Conservation (phyloP, 805 yeast genomes). For the Saitoella complicata region DNA sequence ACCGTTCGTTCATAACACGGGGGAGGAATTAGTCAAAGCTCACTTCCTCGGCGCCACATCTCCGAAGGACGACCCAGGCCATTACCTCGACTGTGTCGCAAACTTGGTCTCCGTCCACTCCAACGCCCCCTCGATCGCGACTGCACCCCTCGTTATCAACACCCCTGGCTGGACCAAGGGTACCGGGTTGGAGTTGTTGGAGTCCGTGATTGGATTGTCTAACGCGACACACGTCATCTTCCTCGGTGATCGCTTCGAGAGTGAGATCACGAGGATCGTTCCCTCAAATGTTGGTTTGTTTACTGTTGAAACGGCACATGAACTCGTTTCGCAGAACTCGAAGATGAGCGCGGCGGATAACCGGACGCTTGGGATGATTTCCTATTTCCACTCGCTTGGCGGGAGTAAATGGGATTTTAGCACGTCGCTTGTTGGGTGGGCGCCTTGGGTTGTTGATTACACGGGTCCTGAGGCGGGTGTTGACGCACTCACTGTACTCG, state of each 20-base stretch:
- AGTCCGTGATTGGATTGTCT: constrained; percentile 24
- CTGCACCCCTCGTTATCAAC: constrained; percentile 37
- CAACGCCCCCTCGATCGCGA: constrained; percentile 12
- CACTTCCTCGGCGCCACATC: constrained; percentile 47
- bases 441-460: constrained; percentile 18
- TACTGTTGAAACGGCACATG: constrained; percentile 11
- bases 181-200: constrained; percentile 54
- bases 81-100: constrained; percentile 32
- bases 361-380: constrained; percentile 4
- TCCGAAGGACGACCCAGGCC: constrained; percentile 49
- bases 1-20: constrained; percentile 20
- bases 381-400: constrained; percentile 16
- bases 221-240: constrained; percentile 44
- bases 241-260: constrained; percentile 23
- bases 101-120: constrained; percentile 21
- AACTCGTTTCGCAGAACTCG: not conserved
- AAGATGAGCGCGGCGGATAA: not conserved
- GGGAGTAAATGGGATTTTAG: constrained; percentile 8
- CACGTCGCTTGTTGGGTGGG: constrained; percentile 20
- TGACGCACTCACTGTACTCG: constrained; percentile 13
- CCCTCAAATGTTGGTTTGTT: constrained; percentile 14
- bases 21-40: constrained; percentile 13
- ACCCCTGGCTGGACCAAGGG: constrained; percentile 92
- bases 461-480: constrained; percentile 14
- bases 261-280: not conserved